Evolutionary conservation across 805 yeast genomes (phyloP), one percentile per base, ranked within the genome.

Genomic region (Metschnikowia cerradonensis): DNA sequence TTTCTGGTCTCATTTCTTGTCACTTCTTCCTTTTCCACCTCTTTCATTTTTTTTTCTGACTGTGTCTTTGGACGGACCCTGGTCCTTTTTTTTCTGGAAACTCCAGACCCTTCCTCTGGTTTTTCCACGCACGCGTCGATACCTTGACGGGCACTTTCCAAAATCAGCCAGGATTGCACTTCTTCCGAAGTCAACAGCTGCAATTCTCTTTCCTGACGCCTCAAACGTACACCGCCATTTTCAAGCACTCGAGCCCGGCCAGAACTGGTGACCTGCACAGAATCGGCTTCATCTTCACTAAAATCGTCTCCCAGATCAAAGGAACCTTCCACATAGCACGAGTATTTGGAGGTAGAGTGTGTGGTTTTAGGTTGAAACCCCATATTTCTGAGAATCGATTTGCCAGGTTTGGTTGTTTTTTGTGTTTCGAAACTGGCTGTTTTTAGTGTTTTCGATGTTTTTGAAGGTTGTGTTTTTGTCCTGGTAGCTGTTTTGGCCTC

Each of bases 141-240:
- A 4, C 55, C 59, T 32, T 52, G 51, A 13, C 67, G 52, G 1
- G 68, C 71, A 44, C 57, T 58, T 13, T 72, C 74, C 50, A 71
- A 70, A 38, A 65, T 38, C 23, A 63, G 66, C 78, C 78, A 73
- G 3, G 76, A 62, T 26, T 59, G 57, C 5, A 63, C 53, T 51
- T 73, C 78, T 15, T 72, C 78, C 17, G 60, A 51, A 3, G 71
- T 60, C 15, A 72, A 53, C 37, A 55, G 63, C 48, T 63, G 64
- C 7, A 56, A 41, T 20, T 64, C 70, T 6, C 66, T 59, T 19
- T 61, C 59, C 50, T 71, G 77, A 37, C 68, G 62, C 41, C 78
- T 53, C 26, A 64, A 60, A 11, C 70, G 50, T 1, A 70, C 68
- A 0, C 78, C 78, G 6, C 78, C 78, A 50, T 73, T 73, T 19